phyloP scores from a whole-genome alignment of 257 asterid genomes.

The Solanum neorickii region DNA sequence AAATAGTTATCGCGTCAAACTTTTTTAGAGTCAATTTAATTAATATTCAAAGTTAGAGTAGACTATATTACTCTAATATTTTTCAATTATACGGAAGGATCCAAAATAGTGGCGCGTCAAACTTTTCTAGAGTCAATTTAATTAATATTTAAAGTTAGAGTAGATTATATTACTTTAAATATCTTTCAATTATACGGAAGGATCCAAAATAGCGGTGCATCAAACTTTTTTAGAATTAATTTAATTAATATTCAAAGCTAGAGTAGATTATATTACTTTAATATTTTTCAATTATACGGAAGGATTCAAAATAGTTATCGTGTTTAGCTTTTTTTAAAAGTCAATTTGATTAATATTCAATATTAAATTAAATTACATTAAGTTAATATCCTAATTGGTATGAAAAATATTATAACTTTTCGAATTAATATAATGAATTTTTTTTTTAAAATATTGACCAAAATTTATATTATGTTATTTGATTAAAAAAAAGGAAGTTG shows the following conservation, averaged over 20 bases:
- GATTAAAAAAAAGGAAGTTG: background rate
- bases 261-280: too few species aligned
- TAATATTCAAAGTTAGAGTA: too few species aligned
- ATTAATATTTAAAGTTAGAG: too few species aligned
- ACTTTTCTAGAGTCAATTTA: too few species aligned
- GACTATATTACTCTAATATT: too few species aligned
- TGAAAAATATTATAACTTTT: background rate
- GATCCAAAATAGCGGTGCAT: background rate
- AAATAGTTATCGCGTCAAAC: background rate
- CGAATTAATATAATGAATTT: background rate
- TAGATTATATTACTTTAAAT: background rate
- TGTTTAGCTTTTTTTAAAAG: background rate
- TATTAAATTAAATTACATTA: too few species aligned
- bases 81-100: too few species aligned
- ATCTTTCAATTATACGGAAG: too few species aligned
- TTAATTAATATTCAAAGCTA: background rate
- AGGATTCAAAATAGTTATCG: background rate
- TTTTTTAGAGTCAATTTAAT: background rate
- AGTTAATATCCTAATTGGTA: too few species aligned
- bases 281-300: too few species aligned
- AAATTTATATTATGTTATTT: background rate
- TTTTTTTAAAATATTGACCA: background rate
- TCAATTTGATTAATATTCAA: too few species aligned
- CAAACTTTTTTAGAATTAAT: background rate
- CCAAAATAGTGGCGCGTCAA: too few species aligned